Conservation (phyloP, 257 asterid species). For the Oldenlandia corymbosa region DNA sequence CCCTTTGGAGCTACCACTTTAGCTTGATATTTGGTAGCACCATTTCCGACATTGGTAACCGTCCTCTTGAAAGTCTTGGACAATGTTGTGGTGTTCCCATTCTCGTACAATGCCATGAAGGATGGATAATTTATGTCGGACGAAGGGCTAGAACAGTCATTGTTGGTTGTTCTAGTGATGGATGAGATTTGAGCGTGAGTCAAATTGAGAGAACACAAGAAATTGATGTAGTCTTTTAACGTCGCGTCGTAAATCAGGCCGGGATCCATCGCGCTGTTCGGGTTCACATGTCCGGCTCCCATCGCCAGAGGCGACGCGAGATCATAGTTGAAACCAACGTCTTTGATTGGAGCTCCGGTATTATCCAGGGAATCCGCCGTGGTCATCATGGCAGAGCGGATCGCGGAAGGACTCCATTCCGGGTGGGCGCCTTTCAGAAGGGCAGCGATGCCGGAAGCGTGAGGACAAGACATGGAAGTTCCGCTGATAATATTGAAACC, state of each 20-base stretch:
- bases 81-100: neutral
- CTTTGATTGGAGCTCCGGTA: conserved; percentile 14
- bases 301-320: conserved; percentile 15
- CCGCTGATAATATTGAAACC: neutral
- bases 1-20: conserved; percentile 7
- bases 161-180: neutral
- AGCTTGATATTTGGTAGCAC: conserved; percentile 3
- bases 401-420: conserved; percentile 21
- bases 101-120: conserved; percentile 6
- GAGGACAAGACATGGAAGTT: conserved; percentile 24
- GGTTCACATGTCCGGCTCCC: conserved; percentile 16
- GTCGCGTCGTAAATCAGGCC: conserved; percentile 6
- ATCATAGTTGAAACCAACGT: neutral
- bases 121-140: conserved; percentile 13
- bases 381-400: conserved; percentile 28
- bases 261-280: conserved; percentile 3
- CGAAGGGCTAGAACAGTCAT: conserved; percentile 13
- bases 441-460: conserved; percentile 21
- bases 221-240: neutral
- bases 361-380: conserved; percentile 16
- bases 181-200: neutral
- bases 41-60: conserved; percentile 8
- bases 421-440: conserved; percentile 24
- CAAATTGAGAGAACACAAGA: conserved; percentile 7
- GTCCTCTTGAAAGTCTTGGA: neutral